phyloP scores from a whole-genome alignment of 768 basidiomycete species.

The Phanerochaete sordida region DNA sequence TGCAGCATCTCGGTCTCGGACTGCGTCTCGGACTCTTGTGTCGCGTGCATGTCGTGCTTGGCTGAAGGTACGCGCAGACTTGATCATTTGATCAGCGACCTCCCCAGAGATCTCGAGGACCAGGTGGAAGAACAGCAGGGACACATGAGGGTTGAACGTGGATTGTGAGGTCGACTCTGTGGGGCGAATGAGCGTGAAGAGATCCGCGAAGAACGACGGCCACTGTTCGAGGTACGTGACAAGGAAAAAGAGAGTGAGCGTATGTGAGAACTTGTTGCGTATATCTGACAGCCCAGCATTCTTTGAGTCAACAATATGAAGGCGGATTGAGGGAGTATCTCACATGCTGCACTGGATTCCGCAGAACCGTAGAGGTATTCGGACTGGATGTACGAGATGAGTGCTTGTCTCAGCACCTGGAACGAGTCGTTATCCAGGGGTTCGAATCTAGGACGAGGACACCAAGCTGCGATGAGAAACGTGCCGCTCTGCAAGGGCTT shows the following conservation, averaged over 20 bases:
- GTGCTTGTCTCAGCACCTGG: slow-evolving; percentile 66
- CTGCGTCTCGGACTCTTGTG: slow-evolving; percentile 80
- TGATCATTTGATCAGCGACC: slow-evolving; percentile 93
- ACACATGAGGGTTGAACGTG: slow-evolving; percentile 79
- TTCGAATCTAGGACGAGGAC: slow-evolving; percentile 45
- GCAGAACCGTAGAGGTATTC: slow-evolving; percentile 87
- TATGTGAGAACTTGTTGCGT: slow-evolving; percentile 94
- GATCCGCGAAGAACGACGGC: slow-evolving; percentile 79
- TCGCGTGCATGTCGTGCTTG: slow-evolving; percentile 76
- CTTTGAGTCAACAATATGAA: not conserved
- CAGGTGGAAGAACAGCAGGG: slow-evolving; percentile 86
- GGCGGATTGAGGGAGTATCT: slow-evolving; percentile 30
- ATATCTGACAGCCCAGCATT: slow-evolving; percentile 49
- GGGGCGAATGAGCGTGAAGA: slow-evolving; percentile 70
- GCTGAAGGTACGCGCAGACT: slow-evolving; percentile 75
- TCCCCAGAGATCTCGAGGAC: slow-evolving; percentile 95
- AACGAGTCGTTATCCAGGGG: slow-evolving; percentile 69
- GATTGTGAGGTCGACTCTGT: slow-evolving; percentile 51
- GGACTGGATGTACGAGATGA: slow-evolving; percentile 79
- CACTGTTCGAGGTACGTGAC: slow-evolving; percentile 84
- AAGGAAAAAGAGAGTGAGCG: slow-evolving; percentile 84
- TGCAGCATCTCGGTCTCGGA: slow-evolving; percentile 85
- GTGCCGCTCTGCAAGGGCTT: not conserved
- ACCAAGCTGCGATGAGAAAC: not conserved
- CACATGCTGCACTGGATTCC: slow-evolving; percentile 79